These are phyloP conservation scores for Suillus occidentalis DNA, from an alignment of 768 basidiomycete species.

Conservation along the genomic window DNA sequence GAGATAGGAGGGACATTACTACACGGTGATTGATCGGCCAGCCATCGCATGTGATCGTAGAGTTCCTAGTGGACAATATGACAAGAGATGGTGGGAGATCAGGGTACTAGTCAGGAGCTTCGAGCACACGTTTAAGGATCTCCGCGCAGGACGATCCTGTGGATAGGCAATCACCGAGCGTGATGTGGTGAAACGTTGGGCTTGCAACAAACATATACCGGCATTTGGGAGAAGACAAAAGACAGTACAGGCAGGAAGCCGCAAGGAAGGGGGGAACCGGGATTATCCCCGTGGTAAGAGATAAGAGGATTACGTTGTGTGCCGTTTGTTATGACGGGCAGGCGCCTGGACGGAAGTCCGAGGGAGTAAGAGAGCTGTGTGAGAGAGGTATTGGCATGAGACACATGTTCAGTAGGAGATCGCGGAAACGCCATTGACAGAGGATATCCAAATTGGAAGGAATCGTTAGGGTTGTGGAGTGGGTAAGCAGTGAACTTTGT, in stretches of 20 bases:
- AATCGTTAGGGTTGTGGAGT: slow-evolving; percentile 9
- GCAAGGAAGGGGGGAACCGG: slow-evolving; percentile 12
- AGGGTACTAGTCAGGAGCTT: slow-evolving; percentile 1
- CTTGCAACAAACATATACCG: not conserved
- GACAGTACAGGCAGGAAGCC: slow-evolving; percentile 11
- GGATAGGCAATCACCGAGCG: slow-evolving; percentile 1
- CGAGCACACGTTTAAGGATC: not conserved
- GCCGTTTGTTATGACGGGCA: slow-evolving; percentile 5
- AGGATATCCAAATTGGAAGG: not conserved
- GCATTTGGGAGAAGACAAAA: slow-evolving; percentile 1
- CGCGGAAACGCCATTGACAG: slow-evolving; percentile 1
- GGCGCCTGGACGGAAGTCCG: slow-evolving; percentile 11
- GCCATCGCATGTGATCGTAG: not conserved
- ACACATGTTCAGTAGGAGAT: slow-evolving; percentile 3
- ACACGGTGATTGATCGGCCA: not conserved
- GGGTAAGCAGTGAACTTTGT: slow-evolving; percentile 9
- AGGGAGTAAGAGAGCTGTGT: slow-evolving; percentile 6
- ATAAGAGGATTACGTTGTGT: slow-evolving; percentile 5
- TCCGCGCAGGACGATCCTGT: not conserved
- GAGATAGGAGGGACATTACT: not conserved
- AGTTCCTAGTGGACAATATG: not conserved
- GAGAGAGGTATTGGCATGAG: slow-evolving; percentile 1
- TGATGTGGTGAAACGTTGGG: not conserved
- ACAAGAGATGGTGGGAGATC: not conserved
- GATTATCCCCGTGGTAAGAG: slow-evolving; percentile 11